Base-by-base conservation (phyloP, 306 rosid species). In the Rosa persica region DNA sequence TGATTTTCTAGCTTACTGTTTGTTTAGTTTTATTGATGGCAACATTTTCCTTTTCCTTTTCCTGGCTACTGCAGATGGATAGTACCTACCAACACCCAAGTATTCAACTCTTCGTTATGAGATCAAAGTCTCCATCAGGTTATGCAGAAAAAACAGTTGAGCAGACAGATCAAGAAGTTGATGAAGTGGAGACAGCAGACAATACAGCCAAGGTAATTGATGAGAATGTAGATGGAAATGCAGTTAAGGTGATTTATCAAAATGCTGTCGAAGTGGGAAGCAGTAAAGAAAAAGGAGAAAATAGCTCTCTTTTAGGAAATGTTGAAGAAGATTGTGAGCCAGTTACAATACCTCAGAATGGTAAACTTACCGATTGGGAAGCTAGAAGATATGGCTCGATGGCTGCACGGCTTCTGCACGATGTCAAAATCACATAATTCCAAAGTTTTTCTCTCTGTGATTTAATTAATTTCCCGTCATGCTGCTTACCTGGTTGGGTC, bases 21-120 rank as follows among this genome's bases (percentile, higher is more conserved):
- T 66, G 39, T 5, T 16, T 12, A 15, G 17, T 67, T 57, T 61
- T 70, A 46, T 65, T 47, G 8, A 36, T 17, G 10, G 22, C 20
- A 0, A 2, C 6, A 7, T 19, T 12, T 5, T 77, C 4, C 19
- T 44, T 5, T 42, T 40, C 4, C 19, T 44, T 5, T 42, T 40
- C 44, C 11, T 0, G 11, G n/a, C 61, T 20, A 44, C 19, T 85
- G 83, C 92, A 92, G 98, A 95, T 95, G 98, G 97, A 95, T 76
- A 82, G 88, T 73, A 92, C 93, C 70, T 95, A 86, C 86, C 97
- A 92, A 78, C 98, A 95, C 89, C 92, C 97, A 58, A 91, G 93
- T 78, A 95, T 95, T 78, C 91, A 92, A 79, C 91, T 95, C 76
- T 91, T 77, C 85, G 74, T 89, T 8, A 82, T 92, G 97, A 93